phyloP scores from a whole-genome alignment of 257 asterid species.

The Nicotiana tomentosiformis region DNA sequence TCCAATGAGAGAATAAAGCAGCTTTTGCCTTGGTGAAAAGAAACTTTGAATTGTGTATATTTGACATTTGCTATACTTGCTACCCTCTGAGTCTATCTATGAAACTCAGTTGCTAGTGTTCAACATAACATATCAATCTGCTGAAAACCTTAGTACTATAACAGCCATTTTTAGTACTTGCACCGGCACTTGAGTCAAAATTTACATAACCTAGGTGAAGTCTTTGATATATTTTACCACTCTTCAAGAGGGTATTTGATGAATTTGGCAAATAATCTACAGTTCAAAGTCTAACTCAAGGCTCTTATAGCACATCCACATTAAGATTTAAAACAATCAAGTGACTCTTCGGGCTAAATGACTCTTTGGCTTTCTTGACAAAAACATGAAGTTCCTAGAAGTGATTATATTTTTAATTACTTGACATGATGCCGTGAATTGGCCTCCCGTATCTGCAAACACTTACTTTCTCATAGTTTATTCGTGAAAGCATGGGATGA shows the following conservation, averaged over 20 bases:
- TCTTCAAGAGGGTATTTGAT: not conserved
- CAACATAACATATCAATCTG: not conserved
- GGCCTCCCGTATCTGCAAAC: not conserved
- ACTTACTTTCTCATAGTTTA: not conserved
- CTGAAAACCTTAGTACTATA: not conserved
- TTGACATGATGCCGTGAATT: not conserved
- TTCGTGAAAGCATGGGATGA: not conserved
- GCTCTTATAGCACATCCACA: not conserved
- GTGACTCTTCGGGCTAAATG: not conserved
- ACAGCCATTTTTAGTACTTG: constrained; percentile 1
- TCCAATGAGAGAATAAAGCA: not conserved
- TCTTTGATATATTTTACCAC: not conserved
- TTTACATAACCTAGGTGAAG: not conserved
- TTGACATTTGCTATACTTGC: not conserved
- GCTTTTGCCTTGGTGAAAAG: not conserved
- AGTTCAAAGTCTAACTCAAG: not conserved
- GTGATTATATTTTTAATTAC: not conserved
- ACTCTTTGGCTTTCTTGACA: not conserved
- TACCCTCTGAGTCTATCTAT: not conserved
- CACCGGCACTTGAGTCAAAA: not conserved
- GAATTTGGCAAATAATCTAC: not conserved
- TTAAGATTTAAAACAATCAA: not conserved
- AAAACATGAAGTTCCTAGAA: not conserved
- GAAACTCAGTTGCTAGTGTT: not conserved
- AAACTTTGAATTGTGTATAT: not conserved